A percentile compares a stretch with the other conserved stretches of the same genome.
Evolutionary conservation across 306 rosid genomes (phyloP).

Genomic region (Oemleria cerasiformis): DNA sequence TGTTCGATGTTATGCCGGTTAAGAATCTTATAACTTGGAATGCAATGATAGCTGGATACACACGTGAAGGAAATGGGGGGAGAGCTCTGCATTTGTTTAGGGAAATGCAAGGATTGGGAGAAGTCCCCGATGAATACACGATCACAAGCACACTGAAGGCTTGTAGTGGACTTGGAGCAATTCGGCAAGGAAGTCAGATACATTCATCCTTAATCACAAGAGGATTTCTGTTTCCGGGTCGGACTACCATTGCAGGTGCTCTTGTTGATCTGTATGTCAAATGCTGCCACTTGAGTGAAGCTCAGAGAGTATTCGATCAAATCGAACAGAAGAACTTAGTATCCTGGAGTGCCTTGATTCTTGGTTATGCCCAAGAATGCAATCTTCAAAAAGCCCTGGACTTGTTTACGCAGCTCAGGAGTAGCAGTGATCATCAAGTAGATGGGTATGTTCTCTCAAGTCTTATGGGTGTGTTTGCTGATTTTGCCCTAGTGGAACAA

Average conservation of each 20-base stretch:
- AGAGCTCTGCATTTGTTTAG: slow-evolving; percentile 45
- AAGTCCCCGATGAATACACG: slow-evolving; percentile 54
- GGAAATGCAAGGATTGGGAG: slow-evolving; percentile 45
- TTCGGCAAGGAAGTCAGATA: slow-evolving; percentile 47
- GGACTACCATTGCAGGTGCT: slow-evolving; percentile 45
- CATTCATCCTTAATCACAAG: slow-evolving; percentile 50
- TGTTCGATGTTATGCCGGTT: slow-evolving; percentile 42
- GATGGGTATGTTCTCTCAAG: slow-evolving; percentile 61
- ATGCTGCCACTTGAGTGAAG: slow-evolving; percentile 35
- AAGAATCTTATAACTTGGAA: slow-evolving; percentile 62
- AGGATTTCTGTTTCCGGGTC: slow-evolving; percentile 39
- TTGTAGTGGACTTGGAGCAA: slow-evolving; percentile 46
- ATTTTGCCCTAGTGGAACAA: slow-evolving; percentile 51
- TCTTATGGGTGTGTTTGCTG: slow-evolving; percentile 58
- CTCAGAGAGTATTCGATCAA: slow-evolving; percentile 51
- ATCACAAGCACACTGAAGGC: slow-evolving; percentile 55
- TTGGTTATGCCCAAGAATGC: slow-evolving; percentile 62
- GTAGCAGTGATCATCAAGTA: slow-evolving; percentile 33
- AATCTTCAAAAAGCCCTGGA: slow-evolving; percentile 44
- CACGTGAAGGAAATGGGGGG: slow-evolving; percentile 34
- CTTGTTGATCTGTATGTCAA: slow-evolving; percentile 62
- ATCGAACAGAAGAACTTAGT: slow-evolving; percentile 43
- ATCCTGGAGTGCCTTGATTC: slow-evolving; percentile 58
- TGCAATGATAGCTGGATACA: slow-evolving; percentile 56
- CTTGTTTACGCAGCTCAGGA: slow-evolving; percentile 53